These are phyloP conservation scores for Metschnikowia dekortorum DNA, from an alignment of 805 yeast genomes.

Conservation along the genomic window DNA sequence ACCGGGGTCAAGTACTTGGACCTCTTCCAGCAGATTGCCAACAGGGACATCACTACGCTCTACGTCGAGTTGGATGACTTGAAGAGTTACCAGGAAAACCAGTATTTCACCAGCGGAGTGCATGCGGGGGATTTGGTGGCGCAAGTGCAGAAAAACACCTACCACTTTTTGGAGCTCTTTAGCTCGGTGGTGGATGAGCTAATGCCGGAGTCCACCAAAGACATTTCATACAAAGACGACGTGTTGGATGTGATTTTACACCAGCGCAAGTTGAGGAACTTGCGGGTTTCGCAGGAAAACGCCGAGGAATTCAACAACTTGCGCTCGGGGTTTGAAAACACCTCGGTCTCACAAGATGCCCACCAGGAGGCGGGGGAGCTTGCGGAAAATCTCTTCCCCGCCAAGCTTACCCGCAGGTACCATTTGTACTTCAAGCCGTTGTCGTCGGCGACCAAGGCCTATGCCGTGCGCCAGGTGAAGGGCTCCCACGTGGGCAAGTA, in stretches of 20 bases:
- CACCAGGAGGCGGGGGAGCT: conserved; percentile 14
- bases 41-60: conserved; percentile 69
- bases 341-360: conserved; percentile 16
- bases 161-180: conserved; percentile 75
- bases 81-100: conserved; percentile 57
- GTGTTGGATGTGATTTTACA: conserved; percentile 90
- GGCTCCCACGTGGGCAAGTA: conserved; percentile 81
- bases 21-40: conserved; percentile 73
- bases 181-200: conserved; percentile 69
- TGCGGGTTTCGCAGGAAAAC: conserved; percentile 63
- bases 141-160: conserved; percentile 66
- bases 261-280: conserved; percentile 82
- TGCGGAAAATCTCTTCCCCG: conserved; percentile 64
- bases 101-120: conserved; percentile 16
- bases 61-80: conserved; percentile 82
- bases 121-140: conserved; percentile 41
- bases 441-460: conserved; percentile 48
- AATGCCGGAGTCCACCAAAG: conserved; percentile 84
- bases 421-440: conserved; percentile 82
- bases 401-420: conserved; percentile 83
- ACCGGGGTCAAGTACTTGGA: conserved; percentile 58
- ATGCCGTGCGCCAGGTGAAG: conserved; percentile 86
- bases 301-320: conserved; percentile 53
- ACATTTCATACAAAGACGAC: conserved; percentile 75
- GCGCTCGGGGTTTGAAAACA: conserved; percentile 30